A percentile compares a stretch with the other conserved stretches of the same genome.
Evolutionary conservation across 768 basidiomycete species (phyloP).

Genomic region (Mrakia blollopis): DNA sequence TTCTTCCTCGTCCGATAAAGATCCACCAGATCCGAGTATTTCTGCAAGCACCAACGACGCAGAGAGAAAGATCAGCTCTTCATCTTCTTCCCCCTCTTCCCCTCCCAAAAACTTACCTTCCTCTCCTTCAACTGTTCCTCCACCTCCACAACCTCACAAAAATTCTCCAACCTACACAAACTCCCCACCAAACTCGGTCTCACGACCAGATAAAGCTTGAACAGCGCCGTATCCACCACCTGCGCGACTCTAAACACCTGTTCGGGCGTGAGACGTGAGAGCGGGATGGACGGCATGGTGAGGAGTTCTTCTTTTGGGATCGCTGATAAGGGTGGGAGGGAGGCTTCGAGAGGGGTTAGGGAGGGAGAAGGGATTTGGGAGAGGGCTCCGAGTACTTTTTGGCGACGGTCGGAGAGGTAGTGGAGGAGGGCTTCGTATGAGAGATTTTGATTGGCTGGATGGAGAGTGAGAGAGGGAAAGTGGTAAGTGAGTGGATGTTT

Average conservation of each 20-base stretch:
- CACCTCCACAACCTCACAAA: slow-evolving; percentile 93
- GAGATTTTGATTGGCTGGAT: slow-evolving; percentile 37
- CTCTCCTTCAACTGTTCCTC: slow-evolving; percentile 76
- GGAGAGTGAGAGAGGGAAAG: background rate
- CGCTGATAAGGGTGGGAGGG: slow-evolving; percentile 56
- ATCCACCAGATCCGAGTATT: slow-evolving; percentile 83
- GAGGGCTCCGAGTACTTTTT: slow-evolving; percentile 68
- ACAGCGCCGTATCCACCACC: slow-evolving; percentile 89
- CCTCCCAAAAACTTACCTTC: slow-evolving; percentile 53
- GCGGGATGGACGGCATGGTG: slow-evolving; percentile 66
- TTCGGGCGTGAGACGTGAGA: slow-evolving; percentile 68
- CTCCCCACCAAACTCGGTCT: slow-evolving; percentile 74
- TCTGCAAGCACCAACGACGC: slow-evolving; percentile 51
- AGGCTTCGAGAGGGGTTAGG: slow-evolving; percentile 55
- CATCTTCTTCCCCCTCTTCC: background rate
- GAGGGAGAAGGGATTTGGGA: slow-evolving; percentile 50
- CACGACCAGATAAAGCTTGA: slow-evolving; percentile 83
- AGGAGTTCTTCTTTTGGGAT: slow-evolving; percentile 62
- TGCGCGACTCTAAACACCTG: slow-evolving; percentile 84
- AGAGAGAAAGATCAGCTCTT: background rate
- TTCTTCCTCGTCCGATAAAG: slow-evolving; percentile 92
- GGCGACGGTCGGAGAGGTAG: slow-evolving; percentile 83
- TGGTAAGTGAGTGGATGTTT: background rate
- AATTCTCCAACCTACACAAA: slow-evolving; percentile 84
- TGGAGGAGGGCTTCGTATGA: slow-evolving; percentile 83